These are phyloP conservation scores for Debaryomycetaceae sp. DNA, from an alignment of 1,139 yeast genomes.

Conservation along the genomic window DNA sequence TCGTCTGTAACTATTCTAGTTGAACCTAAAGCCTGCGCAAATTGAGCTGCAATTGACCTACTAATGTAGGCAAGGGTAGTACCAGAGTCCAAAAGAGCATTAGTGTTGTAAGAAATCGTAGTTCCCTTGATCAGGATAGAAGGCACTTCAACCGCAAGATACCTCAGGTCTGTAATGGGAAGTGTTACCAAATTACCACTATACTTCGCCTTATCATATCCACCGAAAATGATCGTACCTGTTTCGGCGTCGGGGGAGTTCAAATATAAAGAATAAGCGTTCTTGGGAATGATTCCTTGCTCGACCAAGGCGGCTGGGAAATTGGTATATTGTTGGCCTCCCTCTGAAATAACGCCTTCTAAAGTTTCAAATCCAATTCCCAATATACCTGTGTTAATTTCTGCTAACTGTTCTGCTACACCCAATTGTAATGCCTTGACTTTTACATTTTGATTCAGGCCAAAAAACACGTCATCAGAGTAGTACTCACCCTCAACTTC, in stretches of 20 bases:
- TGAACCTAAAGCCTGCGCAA: neutral
- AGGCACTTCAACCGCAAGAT: slow-evolving; percentile 4
- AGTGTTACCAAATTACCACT: slow-evolving; percentile 35
- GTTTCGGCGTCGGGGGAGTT: slow-evolving; percentile 32
- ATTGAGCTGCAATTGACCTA: neutral
- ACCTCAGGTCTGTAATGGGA: slow-evolving; percentile 16
- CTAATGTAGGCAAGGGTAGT: slow-evolving; percentile 24
- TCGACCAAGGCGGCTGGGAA: slow-evolving; percentile 54
- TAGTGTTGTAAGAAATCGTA: slow-evolving; percentile 6
- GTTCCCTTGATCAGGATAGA: slow-evolving; percentile 4
- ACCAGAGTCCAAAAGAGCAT: slow-evolving; percentile 33
- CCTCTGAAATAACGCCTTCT: slow-evolving; percentile 10
- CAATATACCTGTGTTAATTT: slow-evolving; percentile 46
- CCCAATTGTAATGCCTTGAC: slow-evolving; percentile 1
- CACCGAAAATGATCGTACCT: slow-evolving; percentile 57
- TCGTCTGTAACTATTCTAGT: neutral
- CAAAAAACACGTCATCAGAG: neutral
- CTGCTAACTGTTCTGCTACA: slow-evolving; percentile 34
- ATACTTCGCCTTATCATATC: slow-evolving; percentile 52
- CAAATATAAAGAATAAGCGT: slow-evolving; percentile 54
- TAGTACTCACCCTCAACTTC: slow-evolving; percentile 21
- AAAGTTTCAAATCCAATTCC: slow-evolving; percentile 49
- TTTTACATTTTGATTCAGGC: neutral
- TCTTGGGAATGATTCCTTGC: slow-evolving; percentile 46
- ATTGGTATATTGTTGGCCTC: slow-evolving; percentile 41